phyloP scores from a whole-genome alignment of 2,329 filamentous ascomycete genomes.

The Penicillium fuscoglaucum region DNA sequence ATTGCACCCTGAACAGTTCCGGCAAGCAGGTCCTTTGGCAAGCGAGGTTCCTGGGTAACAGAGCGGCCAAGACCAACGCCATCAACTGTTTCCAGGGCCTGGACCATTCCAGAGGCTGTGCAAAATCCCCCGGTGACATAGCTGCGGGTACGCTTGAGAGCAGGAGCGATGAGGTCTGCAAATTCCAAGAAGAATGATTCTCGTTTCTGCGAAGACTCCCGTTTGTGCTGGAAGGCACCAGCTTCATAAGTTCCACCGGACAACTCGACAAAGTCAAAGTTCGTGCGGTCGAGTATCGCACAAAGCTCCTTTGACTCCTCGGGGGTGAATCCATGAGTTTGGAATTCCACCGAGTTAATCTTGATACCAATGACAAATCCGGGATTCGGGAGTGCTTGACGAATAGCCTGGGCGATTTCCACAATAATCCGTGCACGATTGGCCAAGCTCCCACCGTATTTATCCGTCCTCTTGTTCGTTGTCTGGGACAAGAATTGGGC shows the following conservation, averaged over 20 bases:
- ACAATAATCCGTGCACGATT: slow-evolving; percentile 26
- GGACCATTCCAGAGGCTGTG: slow-evolving; percentile 58
- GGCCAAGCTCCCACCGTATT: slow-evolving; percentile 23
- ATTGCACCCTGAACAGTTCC: slow-evolving; percentile 37
- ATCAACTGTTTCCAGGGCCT: slow-evolving; percentile 57
- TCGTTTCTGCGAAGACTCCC: slow-evolving; percentile 57
- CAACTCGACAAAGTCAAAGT: slow-evolving; percentile 54
- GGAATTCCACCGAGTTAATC: slow-evolving; percentile 15
- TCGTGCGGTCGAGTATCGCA: slow-evolving; percentile 28
- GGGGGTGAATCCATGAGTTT: slow-evolving; percentile 5
- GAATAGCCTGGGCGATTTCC: slow-evolving; percentile 22
- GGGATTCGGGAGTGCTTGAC: slow-evolving; percentile 15
- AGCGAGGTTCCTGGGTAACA: slow-evolving; percentile 50
- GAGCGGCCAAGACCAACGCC: slow-evolving; percentile 61
- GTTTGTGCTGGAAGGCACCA: slow-evolving; percentile 53
- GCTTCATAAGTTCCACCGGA: slow-evolving; percentile 61
- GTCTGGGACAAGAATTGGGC: slow-evolving; percentile 21
- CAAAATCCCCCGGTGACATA: slow-evolving; percentile 62
- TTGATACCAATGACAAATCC: slow-evolving; percentile 21
- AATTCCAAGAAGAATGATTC: slow-evolving; percentile 64
- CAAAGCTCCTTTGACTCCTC: slow-evolving; percentile 35
- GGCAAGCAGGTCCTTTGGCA: slow-evolving; percentile 28
- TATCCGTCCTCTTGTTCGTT: slow-evolving; percentile 21
- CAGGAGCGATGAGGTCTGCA: slow-evolving; percentile 53
- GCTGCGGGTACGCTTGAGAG: slow-evolving; percentile 26